Base-by-base conservation (phyloP, 257 asterid species). In the Przewalskia tangutica region DNA sequence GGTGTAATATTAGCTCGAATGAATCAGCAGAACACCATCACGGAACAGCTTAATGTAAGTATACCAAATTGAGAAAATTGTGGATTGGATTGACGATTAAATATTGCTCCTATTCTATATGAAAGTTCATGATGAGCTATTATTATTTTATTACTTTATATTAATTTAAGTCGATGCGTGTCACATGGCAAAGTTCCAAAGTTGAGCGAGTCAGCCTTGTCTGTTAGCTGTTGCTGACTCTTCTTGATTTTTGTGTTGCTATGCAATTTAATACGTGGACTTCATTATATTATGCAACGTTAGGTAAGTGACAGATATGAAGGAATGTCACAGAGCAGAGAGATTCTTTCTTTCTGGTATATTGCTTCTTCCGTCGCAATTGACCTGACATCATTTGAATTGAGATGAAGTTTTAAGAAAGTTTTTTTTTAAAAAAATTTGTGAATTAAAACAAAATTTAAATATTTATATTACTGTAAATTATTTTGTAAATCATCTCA, bases 11-110 rank as follows among this genome's bases (percentile, higher is more conserved):
- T 95, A 78, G 81, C 98, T 54, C 94, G 97, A 6, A 82, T 84
- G 82, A 95, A 94, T 84, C 98, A 94, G 86, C 99, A 95, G 88
- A 98, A 95, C 90, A 87, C 97, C 86, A 76, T 95, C 50, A 90
- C 97, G 38, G 83, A 86, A 81, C 99, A 94, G 91, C 97, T 95
- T 82, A 86, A 89, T 7, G 98, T 95, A 87, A 48, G 62, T 75
- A 23, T 27, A 27, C 32, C 32, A 27, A 27, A 27, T 27, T 36
- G 7, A 66, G 27, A 50, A 20, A 59, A 50, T 16, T 71, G 79
- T 71, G 11, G 12, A 20, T 11, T 23, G 60, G 59, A 48, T 73
- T 48, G 79, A 7, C 42, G 20, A 46, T 46, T 20, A 27, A 20
- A 0, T 12, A 20, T 50, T 73, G 11, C 42, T 73, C 23, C 27